phyloP scores from a whole-genome alignment of 352 stramenopile genomes.

The Phytophthora gonapodyides region DNA sequence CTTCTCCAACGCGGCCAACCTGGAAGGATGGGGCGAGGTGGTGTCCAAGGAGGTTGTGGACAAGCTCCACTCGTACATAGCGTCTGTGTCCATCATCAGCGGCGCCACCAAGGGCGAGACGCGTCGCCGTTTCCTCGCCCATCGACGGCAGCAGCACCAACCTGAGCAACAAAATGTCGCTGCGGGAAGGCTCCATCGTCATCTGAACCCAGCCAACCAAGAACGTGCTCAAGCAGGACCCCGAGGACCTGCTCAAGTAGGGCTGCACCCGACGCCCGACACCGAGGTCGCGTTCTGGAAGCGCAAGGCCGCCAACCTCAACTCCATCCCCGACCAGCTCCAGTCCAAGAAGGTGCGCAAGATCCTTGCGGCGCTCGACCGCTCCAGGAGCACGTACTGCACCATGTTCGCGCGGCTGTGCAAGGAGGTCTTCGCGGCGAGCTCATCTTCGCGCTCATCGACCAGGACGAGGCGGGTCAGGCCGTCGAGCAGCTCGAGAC shows the following conservation, averaged over 20 bases:
- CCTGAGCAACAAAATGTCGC: constrained; percentile 93
- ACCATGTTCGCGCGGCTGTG: constrained; percentile 97
- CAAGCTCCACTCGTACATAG: constrained; percentile 97
- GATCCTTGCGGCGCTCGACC: constrained; percentile 94
- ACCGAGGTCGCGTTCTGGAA: constrained; percentile 99
- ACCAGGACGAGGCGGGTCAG: no score
- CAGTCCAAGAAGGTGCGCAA: constrained; percentile 94
- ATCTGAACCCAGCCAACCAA: constrained; percentile 99
- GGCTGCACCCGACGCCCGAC: constrained; percentile 96
- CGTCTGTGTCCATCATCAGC: constrained; percentile 96
- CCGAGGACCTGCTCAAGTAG: constrained; percentile 95
- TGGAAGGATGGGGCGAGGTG: constrained; percentile 96
- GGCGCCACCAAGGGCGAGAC: constrained; percentile 98
- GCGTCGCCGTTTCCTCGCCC: constrained; percentile 92
- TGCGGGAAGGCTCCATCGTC: constrained; percentile 98
- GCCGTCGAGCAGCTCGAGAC: no score
- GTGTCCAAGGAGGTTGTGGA: constrained; percentile 97
- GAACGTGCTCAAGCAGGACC: constrained; percentile 98
- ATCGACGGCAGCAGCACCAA: constrained; percentile 84
- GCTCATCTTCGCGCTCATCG: no score
- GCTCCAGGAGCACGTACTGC: constrained; percentile 97
- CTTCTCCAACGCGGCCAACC: constrained; percentile 95
- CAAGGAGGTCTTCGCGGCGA: constrained; percentile 94
- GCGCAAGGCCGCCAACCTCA: constrained; percentile 95
- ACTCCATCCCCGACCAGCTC: constrained; percentile 95